These are phyloP conservation scores for Volvox reticuliferus DNA, from an alignment of 139 green algal species.

Conservation along the genomic window DNA sequence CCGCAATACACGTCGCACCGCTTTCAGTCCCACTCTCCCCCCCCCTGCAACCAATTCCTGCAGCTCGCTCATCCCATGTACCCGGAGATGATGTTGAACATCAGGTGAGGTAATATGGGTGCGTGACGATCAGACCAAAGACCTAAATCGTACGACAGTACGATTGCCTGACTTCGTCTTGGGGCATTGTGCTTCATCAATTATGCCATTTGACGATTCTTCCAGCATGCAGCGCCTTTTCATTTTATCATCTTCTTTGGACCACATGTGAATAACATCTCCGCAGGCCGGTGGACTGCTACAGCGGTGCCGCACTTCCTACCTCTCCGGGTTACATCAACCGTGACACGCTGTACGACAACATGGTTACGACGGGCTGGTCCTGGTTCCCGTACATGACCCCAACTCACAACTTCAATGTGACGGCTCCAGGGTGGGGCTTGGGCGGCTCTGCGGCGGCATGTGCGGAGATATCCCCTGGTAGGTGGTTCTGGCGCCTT, in stretches of 20 bases:
- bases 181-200: too few relatives aligned
- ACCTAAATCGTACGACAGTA: too few relatives aligned
- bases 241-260: too few relatives aligned
- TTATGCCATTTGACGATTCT: too few relatives aligned
- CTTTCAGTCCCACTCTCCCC: not conserved
- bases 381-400: constrained; percentile 45
- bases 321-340: constrained; percentile 8
- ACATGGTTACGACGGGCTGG: constrained; percentile 43
- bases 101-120: constrained; percentile 19
- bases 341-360: constrained; percentile 25
- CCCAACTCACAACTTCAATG: constrained; percentile 42
- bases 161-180: too few relatives aligned
- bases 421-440: constrained; percentile 14
- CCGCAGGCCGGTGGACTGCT: constrained; percentile 34
- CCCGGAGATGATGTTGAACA: constrained; percentile 53
- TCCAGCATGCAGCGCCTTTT: too few relatives aligned
- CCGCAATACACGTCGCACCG: too few relatives aligned
- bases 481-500: not conserved
- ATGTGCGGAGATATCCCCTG: constrained; percentile 22
- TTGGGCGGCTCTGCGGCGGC: not conserved
- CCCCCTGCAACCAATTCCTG: not conserved
- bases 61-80: constrained; percentile 48
- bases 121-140: not conserved
- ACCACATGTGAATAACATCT: not conserved
- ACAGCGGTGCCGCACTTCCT: not conserved